Evolutionary conservation across 306 rosid genomes (phyloP).

Genomic region (Neltuma alba): DNA sequence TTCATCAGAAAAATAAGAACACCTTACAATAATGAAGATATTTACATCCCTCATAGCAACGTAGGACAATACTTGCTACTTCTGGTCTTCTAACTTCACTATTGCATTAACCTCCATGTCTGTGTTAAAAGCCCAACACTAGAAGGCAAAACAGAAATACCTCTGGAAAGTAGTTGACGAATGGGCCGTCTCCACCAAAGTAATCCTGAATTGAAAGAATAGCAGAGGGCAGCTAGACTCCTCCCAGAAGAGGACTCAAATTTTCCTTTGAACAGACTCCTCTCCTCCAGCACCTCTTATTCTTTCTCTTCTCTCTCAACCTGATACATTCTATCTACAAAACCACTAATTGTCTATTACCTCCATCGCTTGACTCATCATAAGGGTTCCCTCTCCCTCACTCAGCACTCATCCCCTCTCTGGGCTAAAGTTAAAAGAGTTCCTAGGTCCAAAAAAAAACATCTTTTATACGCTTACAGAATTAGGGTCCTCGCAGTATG

Average conservation of each 20-base stretch:
- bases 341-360: neutral
- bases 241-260: neutral
- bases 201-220: neutral
- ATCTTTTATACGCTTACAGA: neutral
- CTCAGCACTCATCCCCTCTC: neutral
- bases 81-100: neutral
- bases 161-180: neutral
- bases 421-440: neutral
- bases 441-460: neutral
- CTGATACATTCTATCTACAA: neutral
- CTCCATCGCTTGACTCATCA: neutral
- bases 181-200: neutral
- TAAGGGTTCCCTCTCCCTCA: neutral
- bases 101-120: neutral
- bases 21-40: neutral
- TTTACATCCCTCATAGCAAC: neutral
- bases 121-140: neutral
- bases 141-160: neutral
- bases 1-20: neutral
- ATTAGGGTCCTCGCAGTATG: neutral
- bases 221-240: neutral
- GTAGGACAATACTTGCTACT: neutral
- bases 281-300: neutral
- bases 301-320: neutral
- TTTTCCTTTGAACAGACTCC: neutral